Evolutionary conservation across 257 asterid genomes (phyloP), one percentile per base, ranked within the genome.

Genomic region (Salvia hispanica): DNA sequence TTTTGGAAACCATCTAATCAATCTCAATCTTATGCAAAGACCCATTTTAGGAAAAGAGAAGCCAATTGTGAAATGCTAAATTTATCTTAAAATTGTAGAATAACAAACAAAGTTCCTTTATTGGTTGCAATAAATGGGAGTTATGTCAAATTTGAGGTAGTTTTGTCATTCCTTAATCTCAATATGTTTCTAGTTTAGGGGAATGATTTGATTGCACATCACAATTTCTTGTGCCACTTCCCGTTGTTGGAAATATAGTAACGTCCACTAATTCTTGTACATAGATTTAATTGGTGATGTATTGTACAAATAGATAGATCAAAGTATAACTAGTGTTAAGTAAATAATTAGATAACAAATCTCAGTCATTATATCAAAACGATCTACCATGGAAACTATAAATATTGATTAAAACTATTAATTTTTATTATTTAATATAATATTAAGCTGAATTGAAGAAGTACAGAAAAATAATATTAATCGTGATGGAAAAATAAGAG

Each of bases 131-230:
- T 48, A 33, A 56, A 16, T 70, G 58, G 28, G 58, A 57, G 18
- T 34, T 16, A 40, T 43, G 25, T 33, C 54, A 70, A 67, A 60
- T 65, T 66, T 67, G 71, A 33, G 34, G 51, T 43, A 34, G 42
- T 0, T 4, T 36, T 12, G 39, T 46, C 58, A 62, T 31, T 10
- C 7, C 33, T 39, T 50, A 34, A 46, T 67, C 31, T 25, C 52
- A 25, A 44, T 37, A 44, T 60, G 65, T 53, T 60, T 61, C 53
- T 33, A 16, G 7, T 34, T 48, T 69, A 37, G 57, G 66, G 72
- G 48, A 45, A 15, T 50, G 73, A 73, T 73, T 66, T 73, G 77
- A 73, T 47, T 54, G 76, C 25, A 63, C 55, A 14, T 28, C 10
- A 44, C 47, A 6, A 36, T 71, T 39, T 13, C 6, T 46, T 9